Evolutionary conservation across 2,329 filamentous ascomycete genomes (phyloP), one percentile per base, ranked within the genome.

Genomic region (Cadophora sp.): DNA sequence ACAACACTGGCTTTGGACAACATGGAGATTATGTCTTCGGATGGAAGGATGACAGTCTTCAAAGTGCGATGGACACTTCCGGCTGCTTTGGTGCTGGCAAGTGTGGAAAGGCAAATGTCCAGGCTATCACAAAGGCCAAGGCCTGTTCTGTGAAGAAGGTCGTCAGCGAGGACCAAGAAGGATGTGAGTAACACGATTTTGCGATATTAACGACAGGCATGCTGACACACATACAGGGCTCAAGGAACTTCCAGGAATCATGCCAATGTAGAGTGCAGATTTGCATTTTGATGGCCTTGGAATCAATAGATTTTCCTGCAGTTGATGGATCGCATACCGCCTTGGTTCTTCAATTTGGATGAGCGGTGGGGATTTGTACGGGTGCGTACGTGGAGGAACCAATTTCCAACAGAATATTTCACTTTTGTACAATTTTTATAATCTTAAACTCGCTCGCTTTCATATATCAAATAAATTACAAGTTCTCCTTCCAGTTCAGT

Each of bases 11-110:
- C 58, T 85, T 82, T 69, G 83, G 83, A 4, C 83, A 83, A 72
- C 86, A 88, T 73, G 84, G 81, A 61, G 85, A 89, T 76, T 89
- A 88, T 74, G 41, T 84, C 24, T 89, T 87, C 75, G 87, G 87
- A 4, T 69, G 87, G 87, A 81, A 88, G 60, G 75, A 81, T 0
- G 69, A 76, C 2, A 76, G 80, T 5, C 80, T 89, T 3, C 82
- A 86, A 59, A 76, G 77, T 0, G 85, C 83, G 11, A 79, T 87
- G 70, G 78, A 83, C 62, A 56, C 51, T 3, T 36, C 51, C 2
- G 51, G 51, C 9, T 56, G 51, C 51, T 39, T 56, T 39, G 51
- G 51, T 36, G 51, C 51, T 11, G 51, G 51, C 7, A 56, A 36
- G 27, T 56, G 30, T 39, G 51, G 51, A 4, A 56, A 56, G n/a